Percentiles rank a stretch among this genome's conserved stretches.
Conservation (phyloP, 192 early-diverging fungal genomes). For the Linnemannia zychae region DNA sequence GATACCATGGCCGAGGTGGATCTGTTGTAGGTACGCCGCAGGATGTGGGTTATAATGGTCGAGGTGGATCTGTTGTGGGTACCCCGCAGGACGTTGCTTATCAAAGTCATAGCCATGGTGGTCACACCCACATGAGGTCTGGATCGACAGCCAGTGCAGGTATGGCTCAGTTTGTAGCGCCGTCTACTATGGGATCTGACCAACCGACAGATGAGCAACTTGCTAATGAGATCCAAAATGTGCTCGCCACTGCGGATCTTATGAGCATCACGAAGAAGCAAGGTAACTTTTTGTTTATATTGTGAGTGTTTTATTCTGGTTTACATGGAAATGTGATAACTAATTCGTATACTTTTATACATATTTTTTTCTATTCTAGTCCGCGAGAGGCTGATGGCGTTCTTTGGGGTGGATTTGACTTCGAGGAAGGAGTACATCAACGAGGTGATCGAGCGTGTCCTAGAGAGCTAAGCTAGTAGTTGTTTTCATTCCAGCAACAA, state of each 20-base stretch:
- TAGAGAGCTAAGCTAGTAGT: slow-evolving; percentile 1
- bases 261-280: slow-evolving; percentile 99
- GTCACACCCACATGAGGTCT: neutral
- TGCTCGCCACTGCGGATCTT: slow-evolving; percentile 89
- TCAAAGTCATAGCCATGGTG: slow-evolving; percentile 18
- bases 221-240: slow-evolving; percentile 75
- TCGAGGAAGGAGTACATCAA: slow-evolving; percentile 91
- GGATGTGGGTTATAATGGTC: slow-evolving; percentile 24
- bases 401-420: slow-evolving; percentile 89
- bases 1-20: slow-evolving; percentile 28
- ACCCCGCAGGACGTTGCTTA: slow-evolving; percentile 17
- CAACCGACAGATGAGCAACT: slow-evolving; percentile 79
- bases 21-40: slow-evolving; percentile 27
- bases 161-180: neutral
- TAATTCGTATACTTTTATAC: neutral
- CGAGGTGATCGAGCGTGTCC: slow-evolving; percentile 77
- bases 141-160: slow-evolving; percentile 29
- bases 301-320: neutral
- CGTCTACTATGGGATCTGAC: slow-evolving; percentile 26
- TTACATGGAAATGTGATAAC: too few relatives aligned
- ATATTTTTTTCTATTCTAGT: slow-evolving; percentile 65
- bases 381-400: slow-evolving; percentile 85
- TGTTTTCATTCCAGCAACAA: neutral
- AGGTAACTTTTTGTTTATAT: slow-evolving; percentile 49
- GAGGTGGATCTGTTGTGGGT: slow-evolving; percentile 39